Percentiles rank a stretch among this genome's conserved stretches.
phyloP scores from a whole-genome alignment of 495 filamentous ascomycete species.

The Glarea lozoyensis region DNA sequence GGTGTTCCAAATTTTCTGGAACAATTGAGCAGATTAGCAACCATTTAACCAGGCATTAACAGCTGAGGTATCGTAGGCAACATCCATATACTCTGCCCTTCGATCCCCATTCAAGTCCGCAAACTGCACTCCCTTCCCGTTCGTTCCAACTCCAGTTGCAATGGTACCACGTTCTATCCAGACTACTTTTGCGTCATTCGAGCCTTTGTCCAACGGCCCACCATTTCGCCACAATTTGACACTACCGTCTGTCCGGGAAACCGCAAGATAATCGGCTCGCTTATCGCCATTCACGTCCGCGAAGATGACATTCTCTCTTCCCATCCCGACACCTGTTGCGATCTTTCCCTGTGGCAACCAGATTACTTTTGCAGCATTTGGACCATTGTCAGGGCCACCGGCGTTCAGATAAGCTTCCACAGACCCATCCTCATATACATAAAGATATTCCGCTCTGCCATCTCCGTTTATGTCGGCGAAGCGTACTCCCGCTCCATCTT shows the following conservation, averaged over 20 bases:
- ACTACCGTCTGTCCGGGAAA: not conserved
- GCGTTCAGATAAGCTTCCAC: not conserved
- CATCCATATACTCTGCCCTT: slow-evolving; percentile 1
- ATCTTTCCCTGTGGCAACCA: slow-evolving; percentile 5
- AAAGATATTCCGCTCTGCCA: slow-evolving; percentile 6
- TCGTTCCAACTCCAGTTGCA: slow-evolving; percentile 2
- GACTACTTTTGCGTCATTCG: not conserved
- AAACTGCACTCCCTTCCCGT: not conserved
- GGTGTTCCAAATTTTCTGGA: too few species aligned
- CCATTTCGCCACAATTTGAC: not conserved
- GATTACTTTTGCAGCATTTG: not conserved
- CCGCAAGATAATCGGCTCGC: slow-evolving; percentile 12
- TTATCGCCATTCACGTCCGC: slow-evolving; percentile 24
- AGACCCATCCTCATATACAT: not conserved
- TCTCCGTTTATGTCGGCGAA: slow-evolving; percentile 11
- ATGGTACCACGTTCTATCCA: slow-evolving; percentile 3
- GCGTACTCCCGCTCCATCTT: not conserved
- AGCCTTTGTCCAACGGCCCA: not conserved
- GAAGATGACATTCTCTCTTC: slow-evolving; percentile 10
- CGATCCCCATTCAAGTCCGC: slow-evolving; percentile 7
- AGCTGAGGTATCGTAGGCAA: not conserved
- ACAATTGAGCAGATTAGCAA: too few species aligned
- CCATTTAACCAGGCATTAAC: slow-evolving; percentile 1
- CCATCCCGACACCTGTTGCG: slow-evolving; percentile 3
- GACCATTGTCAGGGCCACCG: not conserved